Conservation (phyloP, 768 basidiomycete genomes). For the Pilatotrama ljubarskyi region DNA sequence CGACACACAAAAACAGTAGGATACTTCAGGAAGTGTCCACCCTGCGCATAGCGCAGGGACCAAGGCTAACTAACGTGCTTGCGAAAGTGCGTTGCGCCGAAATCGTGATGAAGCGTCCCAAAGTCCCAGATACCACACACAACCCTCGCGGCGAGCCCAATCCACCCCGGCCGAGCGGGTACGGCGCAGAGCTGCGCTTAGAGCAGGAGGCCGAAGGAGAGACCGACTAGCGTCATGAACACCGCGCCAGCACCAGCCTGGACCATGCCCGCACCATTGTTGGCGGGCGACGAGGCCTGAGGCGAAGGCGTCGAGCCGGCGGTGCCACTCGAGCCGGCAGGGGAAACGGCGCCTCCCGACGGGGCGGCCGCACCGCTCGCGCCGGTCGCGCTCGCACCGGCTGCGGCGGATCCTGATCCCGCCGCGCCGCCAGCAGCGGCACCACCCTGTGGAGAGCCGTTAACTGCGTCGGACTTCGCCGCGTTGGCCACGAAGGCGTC, state of each 20-base stretch:
- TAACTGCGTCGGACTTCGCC: conserved; percentile 3
- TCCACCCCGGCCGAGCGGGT: conserved; percentile 10
- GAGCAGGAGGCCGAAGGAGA: conserved; percentile 19
- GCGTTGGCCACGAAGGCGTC: conserved; percentile 41
- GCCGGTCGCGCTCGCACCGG: neutral
- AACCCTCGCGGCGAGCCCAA: conserved; percentile 14
- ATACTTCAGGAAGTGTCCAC: conserved; percentile 11
- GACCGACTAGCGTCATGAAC: conserved; percentile 15
- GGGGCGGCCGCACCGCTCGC: conserved; percentile 27
- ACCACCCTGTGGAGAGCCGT: conserved; percentile 11
- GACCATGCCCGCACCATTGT: conserved; percentile 18
- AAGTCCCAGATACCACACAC: neutral
- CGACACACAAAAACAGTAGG: conserved; percentile 9
- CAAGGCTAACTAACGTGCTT: conserved; percentile 5
- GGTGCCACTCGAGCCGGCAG: neutral
- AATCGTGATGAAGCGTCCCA: neutral
- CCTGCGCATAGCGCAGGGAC: conserved; percentile 11
- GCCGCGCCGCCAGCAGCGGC: conserved; percentile 3
- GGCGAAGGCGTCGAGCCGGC: conserved; percentile 13
- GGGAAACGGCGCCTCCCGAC: conserved; percentile 30
- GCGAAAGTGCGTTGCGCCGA: neutral
- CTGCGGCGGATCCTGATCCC: conserved; percentile 17
- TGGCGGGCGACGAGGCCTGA: conserved; percentile 2
- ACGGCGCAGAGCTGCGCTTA: conserved; percentile 7
- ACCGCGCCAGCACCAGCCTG: conserved; percentile 36